Evolutionary conservation across 2,329 filamentous ascomycete genomes (phyloP), one percentile per base, ranked within the genome.

Genomic region (Alternaria postmessia): DNA sequence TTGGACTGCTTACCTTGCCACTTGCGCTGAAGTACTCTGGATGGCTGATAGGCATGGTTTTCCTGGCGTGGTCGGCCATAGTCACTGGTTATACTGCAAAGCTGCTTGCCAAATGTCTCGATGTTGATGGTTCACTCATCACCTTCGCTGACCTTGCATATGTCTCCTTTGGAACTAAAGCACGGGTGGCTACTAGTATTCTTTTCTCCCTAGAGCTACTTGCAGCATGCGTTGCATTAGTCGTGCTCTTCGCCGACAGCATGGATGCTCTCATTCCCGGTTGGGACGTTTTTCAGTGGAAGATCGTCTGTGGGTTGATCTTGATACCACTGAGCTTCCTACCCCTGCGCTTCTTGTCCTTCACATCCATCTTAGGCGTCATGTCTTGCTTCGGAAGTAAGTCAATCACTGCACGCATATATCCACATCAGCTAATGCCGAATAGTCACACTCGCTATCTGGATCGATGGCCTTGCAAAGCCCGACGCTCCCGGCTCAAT

Each of bases 201-300:
- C 83, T 98, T 16, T 98, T 98, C 80, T 93, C 89, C 11, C 77
- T 98, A 43, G 94, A 98, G 78, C 85, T 98, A 26, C 79, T 97
- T 32, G 94, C 91, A 7, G 92, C 93, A 22, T 96, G 92, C 73
- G 94, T 98, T 30, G 94, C 94, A 3, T 84, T 97, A 4, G 87
- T 96, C 32, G 92, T 97, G 20, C 86, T 97, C n/a, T 98, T 98
- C 77, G 92, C 92, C n/a, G 95, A 98, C 80, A 96, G 92, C 44
- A 84, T 98, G 69, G 83, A 92, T 70, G 86, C 92, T 14, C 81
- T 98, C 20, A 87, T 97, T 51, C 91, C 93, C 0, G 88, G 86
- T 0, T 80, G 91, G 64, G 88, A 86, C 47, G 81, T 91, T 5
- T 84, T 87, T 0, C 82, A 87, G 62, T 98, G 94, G 94, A 98